phyloP scores from a whole-genome alignment of 495 filamentous ascomycete genomes.

The Hypoxylon cercidicola region DNA sequence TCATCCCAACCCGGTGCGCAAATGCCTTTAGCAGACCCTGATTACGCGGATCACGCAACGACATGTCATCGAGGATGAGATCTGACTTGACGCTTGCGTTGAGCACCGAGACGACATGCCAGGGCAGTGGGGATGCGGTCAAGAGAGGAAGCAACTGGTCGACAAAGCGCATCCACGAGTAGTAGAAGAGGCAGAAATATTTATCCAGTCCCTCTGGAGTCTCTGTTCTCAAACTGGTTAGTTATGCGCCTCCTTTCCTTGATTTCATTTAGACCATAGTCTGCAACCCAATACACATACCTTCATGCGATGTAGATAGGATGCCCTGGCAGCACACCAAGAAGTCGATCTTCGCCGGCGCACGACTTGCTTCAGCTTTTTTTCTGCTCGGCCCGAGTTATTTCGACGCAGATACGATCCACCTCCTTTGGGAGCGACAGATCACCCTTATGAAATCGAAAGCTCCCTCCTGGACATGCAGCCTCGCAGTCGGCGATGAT shows the following conservation, averaged over 20 bases:
- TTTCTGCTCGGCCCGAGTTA: slow-evolving; percentile 16
- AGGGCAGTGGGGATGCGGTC: slow-evolving; percentile 10
- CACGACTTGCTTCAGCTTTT: background rate
- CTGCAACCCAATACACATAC: background rate
- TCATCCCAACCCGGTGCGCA: slow-evolving; percentile 35
- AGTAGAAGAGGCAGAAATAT: slow-evolving; percentile 39
- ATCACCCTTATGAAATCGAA: slow-evolving; percentile 39
- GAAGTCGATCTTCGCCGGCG: slow-evolving; percentile 27
- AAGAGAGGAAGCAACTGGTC: slow-evolving; percentile 35
- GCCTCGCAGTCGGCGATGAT: slow-evolving; percentile 32
- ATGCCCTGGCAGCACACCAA: slow-evolving; percentile 37
- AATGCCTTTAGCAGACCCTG: slow-evolving; percentile 1
- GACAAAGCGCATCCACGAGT: slow-evolving; percentile 40
- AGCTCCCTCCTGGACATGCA: slow-evolving; percentile 24
- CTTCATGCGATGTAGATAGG: slow-evolving; percentile 12
- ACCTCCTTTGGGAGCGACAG: slow-evolving; percentile 36
- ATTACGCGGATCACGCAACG: slow-evolving; percentile 23
- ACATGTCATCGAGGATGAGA: slow-evolving; percentile 34
- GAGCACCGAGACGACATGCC: slow-evolving; percentile 38
- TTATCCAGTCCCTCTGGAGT: slow-evolving; percentile 40
- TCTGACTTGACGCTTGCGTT: slow-evolving; percentile 26
- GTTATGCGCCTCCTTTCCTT: background rate
- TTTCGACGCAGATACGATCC: slow-evolving; percentile 40
- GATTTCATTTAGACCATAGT: background rate
- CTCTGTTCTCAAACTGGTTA: slow-evolving; percentile 24